phyloP scores from a whole-genome alignment of 1,284 basidiomycete species.

The Chalciporus sp. region DNA sequence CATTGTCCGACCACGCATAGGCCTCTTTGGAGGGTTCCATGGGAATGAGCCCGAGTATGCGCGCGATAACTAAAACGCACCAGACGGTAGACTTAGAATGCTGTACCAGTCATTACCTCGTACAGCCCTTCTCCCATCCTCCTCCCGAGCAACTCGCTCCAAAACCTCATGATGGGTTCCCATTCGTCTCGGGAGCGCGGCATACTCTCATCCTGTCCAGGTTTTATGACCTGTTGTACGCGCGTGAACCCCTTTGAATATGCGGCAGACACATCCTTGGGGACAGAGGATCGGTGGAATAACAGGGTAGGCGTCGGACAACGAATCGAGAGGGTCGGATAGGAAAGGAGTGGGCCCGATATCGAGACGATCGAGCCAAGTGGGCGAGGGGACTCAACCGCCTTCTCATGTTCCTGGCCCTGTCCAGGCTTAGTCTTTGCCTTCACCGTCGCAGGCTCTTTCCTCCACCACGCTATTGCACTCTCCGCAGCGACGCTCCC shows the following conservation, averaged over 20 bases:
- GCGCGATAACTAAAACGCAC: not conserved
- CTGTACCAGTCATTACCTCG: constrained; percentile 60
- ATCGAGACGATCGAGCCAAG: constrained; percentile 73
- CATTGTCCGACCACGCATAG: too few species aligned
- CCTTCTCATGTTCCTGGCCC: not conserved
- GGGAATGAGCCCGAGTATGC: too few species aligned
- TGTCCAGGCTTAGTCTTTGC: constrained; percentile 2
- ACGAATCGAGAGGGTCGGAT: constrained; percentile 57
- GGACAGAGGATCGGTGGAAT: constrained; percentile 56
- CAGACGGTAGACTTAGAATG: not conserved
- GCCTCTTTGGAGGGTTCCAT: too few species aligned
- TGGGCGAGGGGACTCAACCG: constrained; percentile 18
- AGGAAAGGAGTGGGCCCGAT: constrained; percentile 74
- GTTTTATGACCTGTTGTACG: constrained; percentile 45
- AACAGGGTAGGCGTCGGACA: constrained; percentile 67
- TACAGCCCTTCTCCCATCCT: constrained; percentile 71
- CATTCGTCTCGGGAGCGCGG: constrained; percentile 75
- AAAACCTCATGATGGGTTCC: constrained; percentile 84
- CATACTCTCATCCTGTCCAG: constrained; percentile 55
- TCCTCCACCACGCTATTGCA: constrained; percentile 44
- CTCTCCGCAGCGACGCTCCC: constrained; percentile 80
- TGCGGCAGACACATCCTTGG: constrained; percentile 45
- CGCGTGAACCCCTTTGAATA: constrained; percentile 61
- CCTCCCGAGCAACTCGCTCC: constrained; percentile 70
- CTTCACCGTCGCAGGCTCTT: constrained; percentile 16